Evolutionary conservation across 208 protist species (phyloP), one percentile per base, ranked within the genome.

Genomic region (Acanthamoeba castellanii): DNA sequence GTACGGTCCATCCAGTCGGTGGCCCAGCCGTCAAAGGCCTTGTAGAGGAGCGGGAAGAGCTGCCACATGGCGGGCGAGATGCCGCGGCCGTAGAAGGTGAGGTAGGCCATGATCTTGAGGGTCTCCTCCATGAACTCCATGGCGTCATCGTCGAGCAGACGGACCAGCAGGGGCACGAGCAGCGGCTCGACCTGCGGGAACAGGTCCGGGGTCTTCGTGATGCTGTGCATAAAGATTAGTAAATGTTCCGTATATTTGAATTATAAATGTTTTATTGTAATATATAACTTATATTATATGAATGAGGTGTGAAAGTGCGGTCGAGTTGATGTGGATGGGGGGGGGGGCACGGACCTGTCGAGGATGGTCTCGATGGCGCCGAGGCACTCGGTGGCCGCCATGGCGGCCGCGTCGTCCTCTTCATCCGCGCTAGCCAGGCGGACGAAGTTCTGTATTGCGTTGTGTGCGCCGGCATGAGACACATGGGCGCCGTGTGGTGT

Each of bases 71-170:
- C 30, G 18, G n/a, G 55, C 8, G 82, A 90, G 30, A 90, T 90
- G 82, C 52, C 30, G 32, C 30, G 55, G 57, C 55, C 47, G 82
- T 90, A 90, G 82, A 68, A 90, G 30, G 82, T 90, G 57, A 90
- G 82, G 82, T 70, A 90, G 32, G 50, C 27, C 32, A 90, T 90
- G 42, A 90, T 90, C 55, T 90, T 90, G 82, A 90, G 47, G 55
- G 82, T 90, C 55, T 90, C 82, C 52, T 90, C 82, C 82, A 90
- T 52, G 42, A 70, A 90, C 82, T 90, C 82, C 57, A 68, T 90
- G 14, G 57, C 47, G 30, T 90, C 57, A 50, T 90, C 47, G 22
- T 47, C 30, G 30, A 90, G 42, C 47, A 68, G 82, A 14, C 57
- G 55, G 13, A 90, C 82, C 30, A 90, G 52, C 47, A 90, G 57